Evolutionary conservation across 176 grass and related monocot genomes (phyloP).

Genomic region (Oryza meyeriana): DNA sequence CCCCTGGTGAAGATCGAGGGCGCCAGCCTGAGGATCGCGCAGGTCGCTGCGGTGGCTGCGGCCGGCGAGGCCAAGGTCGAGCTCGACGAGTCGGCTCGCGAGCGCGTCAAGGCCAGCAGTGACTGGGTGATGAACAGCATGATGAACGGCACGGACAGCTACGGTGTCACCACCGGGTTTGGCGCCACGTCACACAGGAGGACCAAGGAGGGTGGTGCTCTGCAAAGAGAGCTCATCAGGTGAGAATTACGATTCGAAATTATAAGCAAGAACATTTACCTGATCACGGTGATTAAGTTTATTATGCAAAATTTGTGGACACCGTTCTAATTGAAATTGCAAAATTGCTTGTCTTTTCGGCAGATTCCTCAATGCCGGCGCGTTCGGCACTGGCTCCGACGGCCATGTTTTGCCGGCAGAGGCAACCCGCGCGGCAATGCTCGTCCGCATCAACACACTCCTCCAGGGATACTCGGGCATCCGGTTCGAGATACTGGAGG

Average conservation of each 20-base stretch:
- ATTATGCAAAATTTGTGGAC: neutral
- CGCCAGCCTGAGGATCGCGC: slow-evolving; percentile 40
- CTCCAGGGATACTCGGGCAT: slow-evolving; percentile 59
- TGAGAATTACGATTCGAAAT: neutral
- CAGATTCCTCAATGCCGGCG: slow-evolving; percentile 51
- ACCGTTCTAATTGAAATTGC: neutral
- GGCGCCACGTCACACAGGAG: slow-evolving; percentile 52
- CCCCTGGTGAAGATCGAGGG: slow-evolving; percentile 51
- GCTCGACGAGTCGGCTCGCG: slow-evolving; percentile 44
- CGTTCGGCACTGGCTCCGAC: slow-evolving; percentile 33
- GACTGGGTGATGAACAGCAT: slow-evolving; percentile 70
- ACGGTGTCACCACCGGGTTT: slow-evolving; percentile 66
- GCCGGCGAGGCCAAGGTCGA: slow-evolving; percentile 31
- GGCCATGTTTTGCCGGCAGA: slow-evolving; percentile 34
- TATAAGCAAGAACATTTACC: neutral
- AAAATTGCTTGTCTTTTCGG: neutral
- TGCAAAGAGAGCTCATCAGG: slow-evolving; percentile 65
- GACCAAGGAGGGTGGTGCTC: slow-evolving; percentile 53
- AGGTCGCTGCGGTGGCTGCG: slow-evolving; percentile 42
- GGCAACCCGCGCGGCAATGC: slow-evolving; percentile 50
- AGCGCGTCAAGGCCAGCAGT: slow-evolving; percentile 51
- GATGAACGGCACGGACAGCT: slow-evolving; percentile 53
- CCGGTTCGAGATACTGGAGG: slow-evolving; percentile 60
- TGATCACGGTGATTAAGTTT: neutral
- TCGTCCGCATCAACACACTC: slow-evolving; percentile 62